Base-by-base conservation (phyloP, 164 flowering plant species). In the Stephania japonica region DNA sequence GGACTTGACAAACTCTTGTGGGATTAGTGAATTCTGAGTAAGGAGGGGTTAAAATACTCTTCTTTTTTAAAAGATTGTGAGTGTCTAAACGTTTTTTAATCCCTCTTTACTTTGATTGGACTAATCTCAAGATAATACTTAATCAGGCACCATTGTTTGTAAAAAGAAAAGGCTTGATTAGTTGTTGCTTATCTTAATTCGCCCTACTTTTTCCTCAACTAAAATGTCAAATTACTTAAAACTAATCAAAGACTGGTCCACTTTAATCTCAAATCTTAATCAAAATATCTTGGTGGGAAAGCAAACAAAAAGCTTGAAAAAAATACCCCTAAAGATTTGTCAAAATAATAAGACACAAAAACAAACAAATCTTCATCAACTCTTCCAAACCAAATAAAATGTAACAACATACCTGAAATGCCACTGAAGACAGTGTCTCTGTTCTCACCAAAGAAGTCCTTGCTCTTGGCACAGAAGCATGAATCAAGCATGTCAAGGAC, bases 401-500 rank as follows among this genome's bases (percentile, higher is more conserved):
- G 25, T 19, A 67, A 49, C 27, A 25, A 38, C 75, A 7, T 6
- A 79, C 84, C 81, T 56, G 42, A 65, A 83, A 81, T 41, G 78
- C 73, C 23, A 81, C 72, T 4, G 82, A 77, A 1, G 82, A 70
- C 21, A 79, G 59, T 14, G 61, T 42, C 0, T 73, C 72, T 11
- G 53, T 72, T 62, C 73, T 75, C 59, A 77, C 65, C 16, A 70
- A 44, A 8, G 64, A 44, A 25, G 72, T 71, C 67, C 65, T 73
- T 27, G 82, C 70, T 65, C 72, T 75, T 6, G 85, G 85, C 50
- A 77, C 79, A 23, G 80, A 75, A 49, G 85, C 79, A 63, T 81
- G 77, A n/a, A 83, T 67, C 83, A 83, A 26, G 69, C 85, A 83
- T 6, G 69, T 77, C 65, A 83, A 75, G 3, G 85, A 83, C 24